Base-by-base conservation (phyloP, 1,284 basidiomycete genomes). In the Butyriboletus appendiculatus region DNA sequence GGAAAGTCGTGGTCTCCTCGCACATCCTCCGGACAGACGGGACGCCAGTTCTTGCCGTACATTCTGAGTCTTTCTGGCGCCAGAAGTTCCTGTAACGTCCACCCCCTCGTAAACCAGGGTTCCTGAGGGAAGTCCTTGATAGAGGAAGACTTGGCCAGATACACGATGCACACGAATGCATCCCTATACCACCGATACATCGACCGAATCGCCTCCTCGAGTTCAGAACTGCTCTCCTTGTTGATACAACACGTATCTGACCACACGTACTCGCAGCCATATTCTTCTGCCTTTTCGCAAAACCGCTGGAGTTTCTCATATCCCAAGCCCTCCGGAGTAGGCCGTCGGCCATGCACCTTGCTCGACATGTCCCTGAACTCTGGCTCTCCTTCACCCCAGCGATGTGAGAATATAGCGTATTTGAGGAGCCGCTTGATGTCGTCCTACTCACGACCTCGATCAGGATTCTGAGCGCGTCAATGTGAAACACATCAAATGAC, bases 371-470 rank as follows among this genome's bases (percentile, higher is more conserved):
- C 48, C 40, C 18, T 42, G 34, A 52, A 52, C 32, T 30, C 26
- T 22, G 39, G 38, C 8, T 52, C 51, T 11, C 20, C 22, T n/a
- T 24, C 14, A 5, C 48, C 48, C 51, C 51, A 52, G 12, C 51
- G 48, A 18, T 52, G 51, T 18, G 51, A 52, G 15, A 52, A 52
- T 5, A 52, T 42, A 18, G 51, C 51, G 5, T 51, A 52, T 22
- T 52, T 52, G 38, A 52, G 38, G 24, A 41, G n/a, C 11, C 12
- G 14, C 33, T 51, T 34, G 48, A 51, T 35, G 1, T 4, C 4
- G 14, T 11, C 18, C 51, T 52, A 16, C 14, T 20, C 5, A 12
- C 12, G n/a, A 28, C 5, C 14, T 15, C 8, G 16, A 45, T 47
- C 45, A 47, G 40, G 39, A 45, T 11, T 12, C 8, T 18, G 28